Evolutionary conservation across 2,329 filamentous ascomycete species (phyloP), one percentile per base, ranked within the genome.

Genomic region (Exophiala alcalophila): DNA sequence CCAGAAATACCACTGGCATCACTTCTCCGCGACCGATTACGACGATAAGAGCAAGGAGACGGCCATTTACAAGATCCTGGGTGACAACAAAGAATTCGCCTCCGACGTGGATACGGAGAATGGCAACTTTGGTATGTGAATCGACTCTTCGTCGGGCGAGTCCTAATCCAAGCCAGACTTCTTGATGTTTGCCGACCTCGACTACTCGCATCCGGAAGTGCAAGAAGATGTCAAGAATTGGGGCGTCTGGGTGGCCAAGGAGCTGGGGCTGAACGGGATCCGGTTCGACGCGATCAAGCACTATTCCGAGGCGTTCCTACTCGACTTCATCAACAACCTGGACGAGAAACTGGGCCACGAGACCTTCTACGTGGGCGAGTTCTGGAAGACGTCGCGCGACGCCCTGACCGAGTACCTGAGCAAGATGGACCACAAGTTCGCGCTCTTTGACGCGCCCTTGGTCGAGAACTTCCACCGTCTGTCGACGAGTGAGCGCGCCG

Each of bases 101-200:
- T 58, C 70, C 1, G 67, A 67, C 2, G 77, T 78, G 1, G 76
- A 77, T 10, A 70, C 74, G 25, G 65, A 80, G 58, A 72, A 77
- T 50, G 80, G 80, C 5, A 83, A 84, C 52, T 75, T 69, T 42
- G 63, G 38, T 44, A 18, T 7, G 41, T 21, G 5, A 4, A 73
- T 52, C 63, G 60, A 30, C 50, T 65, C 58, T 61, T 38, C 40
- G 40, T 21, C 23, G 23, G 15, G 26, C 23, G 12, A 28, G 33
- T n/a, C 33, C 26, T 28, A 36, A 28, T 27, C 31, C 91, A 76
- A 92, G 82, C 53, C 91, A 97, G 68, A 92, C 37, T 83, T 78
- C 56, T 69, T 83, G 18, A 81, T 83, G 76, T 82, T 80, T 52
- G 76, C 77, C 2, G 78, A 84, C 57, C 20, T 83, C 27, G 78